phyloP scores from a whole-genome alignment of 1,284 basidiomycete genomes.

The Sporisorium reilianum region DNA sequence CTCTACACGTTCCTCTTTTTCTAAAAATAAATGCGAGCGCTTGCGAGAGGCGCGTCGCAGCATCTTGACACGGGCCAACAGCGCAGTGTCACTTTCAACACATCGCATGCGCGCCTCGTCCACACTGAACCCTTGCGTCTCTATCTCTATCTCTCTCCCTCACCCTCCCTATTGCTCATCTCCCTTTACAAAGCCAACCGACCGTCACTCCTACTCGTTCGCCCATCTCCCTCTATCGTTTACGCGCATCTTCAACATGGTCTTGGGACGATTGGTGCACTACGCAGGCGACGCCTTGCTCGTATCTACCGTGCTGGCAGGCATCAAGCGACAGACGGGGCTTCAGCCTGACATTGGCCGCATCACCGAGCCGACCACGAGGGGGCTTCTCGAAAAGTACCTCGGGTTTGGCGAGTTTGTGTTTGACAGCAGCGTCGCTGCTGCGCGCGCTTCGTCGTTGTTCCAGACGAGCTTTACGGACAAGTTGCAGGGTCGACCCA shows the following conservation, averaged over 20 bases:
- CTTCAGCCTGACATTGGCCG: constrained; percentile 53
- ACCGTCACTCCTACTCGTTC: not conserved
- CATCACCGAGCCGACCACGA: constrained; percentile 76
- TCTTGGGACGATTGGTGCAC: constrained; percentile 80
- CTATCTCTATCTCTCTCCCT: not conserved
- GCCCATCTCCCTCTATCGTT: not conserved
- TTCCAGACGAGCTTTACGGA: constrained; percentile 49
- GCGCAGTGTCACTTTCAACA: constrained; percentile 1
- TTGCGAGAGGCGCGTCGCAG: not conserved
- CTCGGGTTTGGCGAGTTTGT: constrained; percentile 87
- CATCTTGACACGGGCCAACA: constrained; percentile 8
- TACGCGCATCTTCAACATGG: constrained; percentile 32
- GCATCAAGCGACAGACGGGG: constrained; percentile 80
- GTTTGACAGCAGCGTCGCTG: constrained; percentile 74
- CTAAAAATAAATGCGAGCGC: not conserved
- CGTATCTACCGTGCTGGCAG: constrained; percentile 88
- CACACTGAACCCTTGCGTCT: no score
- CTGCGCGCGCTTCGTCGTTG: constrained; percentile 50
- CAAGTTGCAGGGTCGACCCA: constrained; percentile 16
- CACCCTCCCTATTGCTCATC: not conserved
- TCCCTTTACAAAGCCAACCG: no score
- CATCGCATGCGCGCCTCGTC: not conserved
- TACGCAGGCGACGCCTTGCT: constrained; percentile 87
- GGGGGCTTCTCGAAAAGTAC: constrained; percentile 82
- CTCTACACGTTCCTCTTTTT: not conserved